phyloP scores from a whole-genome alignment of 2,329 filamentous ascomycete genomes.

The Microsporum audouinii region DNA sequence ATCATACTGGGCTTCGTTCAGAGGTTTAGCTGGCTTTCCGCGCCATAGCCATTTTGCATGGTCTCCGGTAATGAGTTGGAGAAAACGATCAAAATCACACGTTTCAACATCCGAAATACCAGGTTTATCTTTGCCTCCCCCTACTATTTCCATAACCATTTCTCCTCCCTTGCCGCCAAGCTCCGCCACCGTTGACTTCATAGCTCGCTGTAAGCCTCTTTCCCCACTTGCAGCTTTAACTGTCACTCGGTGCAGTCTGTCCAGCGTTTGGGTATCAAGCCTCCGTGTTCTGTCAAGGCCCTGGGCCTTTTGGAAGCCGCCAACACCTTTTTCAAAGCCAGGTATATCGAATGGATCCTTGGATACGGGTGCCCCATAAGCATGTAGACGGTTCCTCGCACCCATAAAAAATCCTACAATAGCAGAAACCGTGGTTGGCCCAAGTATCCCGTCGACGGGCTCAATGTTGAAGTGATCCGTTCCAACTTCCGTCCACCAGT shows the following conservation, averaged over 20 bases:
- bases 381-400: conserved; percentile 76
- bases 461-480: conserved; percentile 86
- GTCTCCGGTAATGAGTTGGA: conserved; percentile 66
- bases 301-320: conserved; percentile 78
- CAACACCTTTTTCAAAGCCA: conserved; percentile 69
- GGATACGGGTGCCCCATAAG: conserved; percentile 66
- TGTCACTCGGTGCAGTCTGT: conserved; percentile 68
- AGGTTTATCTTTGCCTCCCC: conserved; percentile 63
- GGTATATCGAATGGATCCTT: conserved; percentile 89
- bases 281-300: conserved; percentile 67
- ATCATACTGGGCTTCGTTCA: conserved; percentile 21
- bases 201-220: conserved; percentile 84
- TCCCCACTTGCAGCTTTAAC: conserved; percentile 83
- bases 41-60: conserved; percentile 89
- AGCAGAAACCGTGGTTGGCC: conserved; percentile 81
- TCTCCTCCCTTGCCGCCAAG: conserved; percentile 88
- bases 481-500: conserved; percentile 95
- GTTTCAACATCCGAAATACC: conserved; percentile 90
- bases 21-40: conserved; percentile 65
- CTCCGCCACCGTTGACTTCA: conserved; percentile 91
- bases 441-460: conserved; percentile 82
- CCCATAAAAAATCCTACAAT: conserved; percentile 81
- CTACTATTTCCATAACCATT: conserved; percentile 90
- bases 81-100: conserved; percentile 72
- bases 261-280: conserved; percentile 71